A percentile compares a stretch with the other conserved stretches of the same genome.
Conservation (phyloP, 257 asterid species). For the Ajuga chamaepitys region DNA sequence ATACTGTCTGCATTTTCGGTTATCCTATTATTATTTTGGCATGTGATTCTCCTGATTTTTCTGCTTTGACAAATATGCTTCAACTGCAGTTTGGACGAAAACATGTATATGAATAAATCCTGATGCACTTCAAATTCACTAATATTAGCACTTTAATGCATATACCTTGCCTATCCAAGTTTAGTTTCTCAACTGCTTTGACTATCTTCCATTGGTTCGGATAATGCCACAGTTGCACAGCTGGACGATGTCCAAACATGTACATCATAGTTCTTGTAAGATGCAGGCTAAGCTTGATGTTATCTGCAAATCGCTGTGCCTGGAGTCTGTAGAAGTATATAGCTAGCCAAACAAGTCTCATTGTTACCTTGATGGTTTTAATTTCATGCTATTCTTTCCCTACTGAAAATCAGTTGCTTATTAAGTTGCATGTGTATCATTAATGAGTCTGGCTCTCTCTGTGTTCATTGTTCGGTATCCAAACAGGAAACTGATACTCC, state of each 20-base stretch:
- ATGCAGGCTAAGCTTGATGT: not conserved
- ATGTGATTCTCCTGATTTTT: not conserved
- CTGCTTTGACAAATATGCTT: not conserved
- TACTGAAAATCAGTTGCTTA: not conserved
- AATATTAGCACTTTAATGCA: not conserved
- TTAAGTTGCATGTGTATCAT: not conserved
- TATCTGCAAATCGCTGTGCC: not conserved
- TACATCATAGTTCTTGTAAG: not conserved
- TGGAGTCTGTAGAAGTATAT: not conserved
- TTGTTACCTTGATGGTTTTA: conserved; percentile 18
- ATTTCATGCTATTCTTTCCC: not conserved
- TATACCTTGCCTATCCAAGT: not conserved
- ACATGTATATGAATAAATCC: not conserved
- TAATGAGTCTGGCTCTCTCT: conserved; percentile 2
- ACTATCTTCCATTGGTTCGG: not conserved
- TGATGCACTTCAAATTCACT: not conserved
- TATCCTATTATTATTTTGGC: not conserved
- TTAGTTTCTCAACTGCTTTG: not conserved
- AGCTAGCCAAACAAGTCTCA: not conserved
- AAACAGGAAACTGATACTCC: conserved; percentile 79
- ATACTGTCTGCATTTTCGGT: not conserved
- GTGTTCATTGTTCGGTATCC: not conserved
- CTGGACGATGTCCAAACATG: not conserved
- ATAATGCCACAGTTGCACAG: not conserved
- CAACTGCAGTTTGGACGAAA: not conserved